Evolutionary conservation across 176 grass and related monocot genomes (phyloP).

Genomic region (Rhynchospora tenuis): DNA sequence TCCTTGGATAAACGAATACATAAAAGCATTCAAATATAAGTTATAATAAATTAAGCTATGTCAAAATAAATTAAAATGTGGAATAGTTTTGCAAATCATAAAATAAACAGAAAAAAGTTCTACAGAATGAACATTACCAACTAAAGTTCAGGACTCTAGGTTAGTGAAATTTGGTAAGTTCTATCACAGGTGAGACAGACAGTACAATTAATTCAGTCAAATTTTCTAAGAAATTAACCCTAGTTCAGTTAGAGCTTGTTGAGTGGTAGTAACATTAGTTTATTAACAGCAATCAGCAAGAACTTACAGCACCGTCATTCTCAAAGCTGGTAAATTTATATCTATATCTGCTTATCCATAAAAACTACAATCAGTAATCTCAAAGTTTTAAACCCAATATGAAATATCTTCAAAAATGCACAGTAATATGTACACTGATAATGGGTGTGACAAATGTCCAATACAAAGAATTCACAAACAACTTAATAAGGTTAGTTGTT

Average conservation of each 20-base stretch:
- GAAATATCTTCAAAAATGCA: neutral
- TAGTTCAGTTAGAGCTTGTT: neutral
- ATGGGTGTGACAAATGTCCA: neutral
- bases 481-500: neutral
- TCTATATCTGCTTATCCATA: neutral
- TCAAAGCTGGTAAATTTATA: neutral
- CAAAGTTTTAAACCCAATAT: neutral
- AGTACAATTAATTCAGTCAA: neutral
- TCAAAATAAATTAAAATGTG: neutral
- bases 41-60: neutral
- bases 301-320: neutral
- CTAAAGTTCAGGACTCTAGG: neutral
- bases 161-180: neutral
- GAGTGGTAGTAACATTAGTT: neutral
- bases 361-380: neutral
- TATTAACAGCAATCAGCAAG: neutral
- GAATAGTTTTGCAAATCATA: neutral
- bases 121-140: neutral
- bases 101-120: neutral
- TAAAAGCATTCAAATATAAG: neutral
- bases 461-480: neutral
- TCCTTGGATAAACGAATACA: neutral
- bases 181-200: neutral
- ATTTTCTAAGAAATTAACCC: neutral
- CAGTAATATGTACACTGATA: neutral